Conservation (phyloP, 495 filamentous ascomycete genomes). For the Hamigera avellanea region DNA sequence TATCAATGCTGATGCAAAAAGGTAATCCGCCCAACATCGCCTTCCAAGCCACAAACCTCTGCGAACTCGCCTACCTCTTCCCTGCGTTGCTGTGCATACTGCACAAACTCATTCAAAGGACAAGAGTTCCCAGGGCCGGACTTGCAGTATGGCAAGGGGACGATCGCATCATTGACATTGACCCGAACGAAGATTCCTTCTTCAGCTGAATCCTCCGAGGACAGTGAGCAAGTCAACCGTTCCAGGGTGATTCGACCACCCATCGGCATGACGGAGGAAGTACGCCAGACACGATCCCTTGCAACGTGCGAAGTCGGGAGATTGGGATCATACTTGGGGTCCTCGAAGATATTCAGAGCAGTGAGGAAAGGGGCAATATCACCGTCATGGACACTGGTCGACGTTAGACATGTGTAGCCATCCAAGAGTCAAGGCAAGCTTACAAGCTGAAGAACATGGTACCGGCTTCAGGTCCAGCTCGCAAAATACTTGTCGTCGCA, state of each 20-base stretch:
- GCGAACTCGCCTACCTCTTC: slow-evolving; percentile 20
- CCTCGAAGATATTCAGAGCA: slow-evolving; percentile 40
- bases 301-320: slow-evolving; percentile 33
- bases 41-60: slow-evolving; percentile 19
- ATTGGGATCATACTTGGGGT: slow-evolving; percentile 18
- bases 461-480: slow-evolving; percentile 34
- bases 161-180: slow-evolving; percentile 47
- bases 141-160: slow-evolving; percentile 37
- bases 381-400: slow-evolving; percentile 43
- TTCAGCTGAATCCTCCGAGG: slow-evolving; percentile 1
- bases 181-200: slow-evolving; percentile 34
- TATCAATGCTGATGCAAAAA: slow-evolving; percentile 16
- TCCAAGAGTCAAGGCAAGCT: slow-evolving; percentile 4
- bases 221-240: slow-evolving; percentile 30
- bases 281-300: slow-evolving; percentile 38
- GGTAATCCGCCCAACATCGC: slow-evolving; percentile 14
- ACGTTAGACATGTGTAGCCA: neutral
- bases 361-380: slow-evolving; percentile 47
- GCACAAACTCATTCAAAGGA: slow-evolving; percentile 31
- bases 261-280: slow-evolving; percentile 46
- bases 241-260: slow-evolving; percentile 46
- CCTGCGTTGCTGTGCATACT: slow-evolving; percentile 22
- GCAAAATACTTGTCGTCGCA: slow-evolving; percentile 40
- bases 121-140: slow-evolving; percentile 43
- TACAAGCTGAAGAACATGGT: slow-evolving; percentile 48